Evolutionary conservation across 441 rosid genomes (phyloP).

Genomic region (Macaranga tanarius): DNA sequence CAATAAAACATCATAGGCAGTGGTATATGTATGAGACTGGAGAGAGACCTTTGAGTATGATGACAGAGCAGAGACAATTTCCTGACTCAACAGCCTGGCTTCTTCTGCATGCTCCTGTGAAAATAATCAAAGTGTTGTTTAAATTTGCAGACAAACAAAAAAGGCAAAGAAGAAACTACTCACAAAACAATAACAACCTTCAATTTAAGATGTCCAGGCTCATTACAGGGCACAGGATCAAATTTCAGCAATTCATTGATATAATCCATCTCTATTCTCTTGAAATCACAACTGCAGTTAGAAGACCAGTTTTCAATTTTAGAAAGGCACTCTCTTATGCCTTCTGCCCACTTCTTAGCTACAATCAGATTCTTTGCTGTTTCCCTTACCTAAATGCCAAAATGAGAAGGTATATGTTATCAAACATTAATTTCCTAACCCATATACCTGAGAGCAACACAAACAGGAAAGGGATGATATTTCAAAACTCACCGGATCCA

Average conservation of each 20-base stretch:
- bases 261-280: slow-evolving; percentile 51
- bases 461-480: slow-evolving; percentile 24
- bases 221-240: slow-evolving; percentile 67
- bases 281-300: slow-evolving; percentile 31
- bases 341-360: slow-evolving; percentile 76
- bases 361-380: slow-evolving; percentile 50
- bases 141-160: slow-evolving; percentile 12
- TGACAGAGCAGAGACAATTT: slow-evolving; percentile 55
- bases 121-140: slow-evolving; percentile 16
- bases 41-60: slow-evolving; percentile 47
- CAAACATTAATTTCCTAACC: slow-evolving; percentile 20
- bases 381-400: slow-evolving; percentile 61
- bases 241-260: slow-evolving; percentile 51
- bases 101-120: slow-evolving; percentile 63
- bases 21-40: neutral
- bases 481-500: slow-evolving; percentile 70
- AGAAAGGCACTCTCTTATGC: slow-evolving; percentile 53
- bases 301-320: slow-evolving; percentile 51
- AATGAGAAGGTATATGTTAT: slow-evolving; percentile 18
- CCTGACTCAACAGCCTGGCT: slow-evolving; percentile 58
- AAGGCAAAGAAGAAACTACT: slow-evolving; percentile 20
- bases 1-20: slow-evolving; percentile 1
- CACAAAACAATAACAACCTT: slow-evolving; percentile 52
- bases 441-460: slow-evolving; percentile 20
- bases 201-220: slow-evolving; percentile 59